Evolutionary conservation across 139 green algal species (phyloP).

Genomic region (Chlamydomonas sp.): DNA sequence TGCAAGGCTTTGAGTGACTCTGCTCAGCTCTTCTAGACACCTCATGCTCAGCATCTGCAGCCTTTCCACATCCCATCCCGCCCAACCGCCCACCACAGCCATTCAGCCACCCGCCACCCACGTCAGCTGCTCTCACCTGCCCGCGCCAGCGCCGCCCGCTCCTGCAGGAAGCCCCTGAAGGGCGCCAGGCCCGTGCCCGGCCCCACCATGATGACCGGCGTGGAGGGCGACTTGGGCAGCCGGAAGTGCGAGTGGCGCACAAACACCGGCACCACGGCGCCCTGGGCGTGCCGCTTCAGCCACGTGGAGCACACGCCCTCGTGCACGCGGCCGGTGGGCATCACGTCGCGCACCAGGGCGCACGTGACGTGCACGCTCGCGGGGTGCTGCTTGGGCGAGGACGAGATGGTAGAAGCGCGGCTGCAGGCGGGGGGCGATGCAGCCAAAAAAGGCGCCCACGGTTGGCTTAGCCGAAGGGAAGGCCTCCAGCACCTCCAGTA

Average conservation of each 20-base stretch:
- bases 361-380: slow-evolving; percentile 84
- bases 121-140: slow-evolving; percentile 1
- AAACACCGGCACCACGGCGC: slow-evolving; percentile 73
- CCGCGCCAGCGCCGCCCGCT: slow-evolving; percentile 61
- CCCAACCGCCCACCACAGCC: background rate
- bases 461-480: slow-evolving; percentile 84
- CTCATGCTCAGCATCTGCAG: too few species aligned
- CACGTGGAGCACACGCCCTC: slow-evolving; percentile 79
- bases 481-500: slow-evolving; percentile 84
- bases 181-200: slow-evolving; percentile 96
- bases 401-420: slow-evolving; percentile 92
- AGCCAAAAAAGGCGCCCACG: slow-evolving; percentile 91
- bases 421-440: slow-evolving; percentile 84
- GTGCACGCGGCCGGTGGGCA: slow-evolving; percentile 80
- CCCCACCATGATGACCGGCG: slow-evolving; percentile 95
- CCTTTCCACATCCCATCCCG: background rate
- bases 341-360: slow-evolving; percentile 73
- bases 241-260: slow-evolving; percentile 90
- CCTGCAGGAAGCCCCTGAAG: slow-evolving; percentile 98
- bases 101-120: background rate
- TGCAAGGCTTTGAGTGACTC: too few species aligned
- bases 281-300: slow-evolving; percentile 50
- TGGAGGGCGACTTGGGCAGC: slow-evolving; percentile 73
- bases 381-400: slow-evolving; percentile 70
- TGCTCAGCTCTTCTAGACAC: too few species aligned